These are phyloP conservation scores for Arabidopsis lyrata DNA, from an alignment of 441 rosid species.

Conservation along the genomic window DNA sequence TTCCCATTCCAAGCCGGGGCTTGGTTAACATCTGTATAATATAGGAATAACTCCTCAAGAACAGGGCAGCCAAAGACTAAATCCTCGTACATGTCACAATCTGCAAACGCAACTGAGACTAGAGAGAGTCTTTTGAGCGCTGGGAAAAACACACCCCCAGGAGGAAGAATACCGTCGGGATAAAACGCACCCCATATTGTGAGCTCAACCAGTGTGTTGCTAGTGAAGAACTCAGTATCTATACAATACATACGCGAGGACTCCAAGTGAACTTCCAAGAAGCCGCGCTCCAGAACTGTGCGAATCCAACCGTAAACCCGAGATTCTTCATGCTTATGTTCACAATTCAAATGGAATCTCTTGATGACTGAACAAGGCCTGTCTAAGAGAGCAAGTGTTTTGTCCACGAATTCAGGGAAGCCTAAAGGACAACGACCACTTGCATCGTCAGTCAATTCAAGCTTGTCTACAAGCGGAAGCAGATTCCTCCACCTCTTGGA, in stretches of 20 bases:
- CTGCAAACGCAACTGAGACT: too few relatives aligned
- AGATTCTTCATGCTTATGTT: not conserved
- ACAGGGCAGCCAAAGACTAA: not conserved
- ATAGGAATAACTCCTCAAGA: not conserved
- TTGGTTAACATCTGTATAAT: too few relatives aligned
- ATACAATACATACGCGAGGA: too few relatives aligned
- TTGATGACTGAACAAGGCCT: too few relatives aligned
- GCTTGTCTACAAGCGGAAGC: not conserved
- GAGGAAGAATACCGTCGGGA: too few relatives aligned
- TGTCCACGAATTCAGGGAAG: not conserved
- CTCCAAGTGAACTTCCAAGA: not conserved
- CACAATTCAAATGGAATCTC: not conserved
- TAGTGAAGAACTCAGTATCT: not conserved
- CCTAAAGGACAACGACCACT: not conserved
- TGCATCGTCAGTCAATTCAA: not conserved
- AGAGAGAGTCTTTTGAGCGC: too few relatives aligned
- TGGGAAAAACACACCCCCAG: too few relatives aligned
- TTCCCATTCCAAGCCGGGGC: not conserved
- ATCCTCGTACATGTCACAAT: not conserved
- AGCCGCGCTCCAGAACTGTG: not conserved
- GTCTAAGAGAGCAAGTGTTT: not conserved
- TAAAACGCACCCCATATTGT: too few relatives aligned
- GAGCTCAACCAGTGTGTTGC: too few relatives aligned
- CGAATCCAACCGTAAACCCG: not conserved
- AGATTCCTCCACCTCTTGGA: not conserved